Base-by-base conservation (phyloP, 208 protist genomes). In the Leishmania gerbilli region DNA sequence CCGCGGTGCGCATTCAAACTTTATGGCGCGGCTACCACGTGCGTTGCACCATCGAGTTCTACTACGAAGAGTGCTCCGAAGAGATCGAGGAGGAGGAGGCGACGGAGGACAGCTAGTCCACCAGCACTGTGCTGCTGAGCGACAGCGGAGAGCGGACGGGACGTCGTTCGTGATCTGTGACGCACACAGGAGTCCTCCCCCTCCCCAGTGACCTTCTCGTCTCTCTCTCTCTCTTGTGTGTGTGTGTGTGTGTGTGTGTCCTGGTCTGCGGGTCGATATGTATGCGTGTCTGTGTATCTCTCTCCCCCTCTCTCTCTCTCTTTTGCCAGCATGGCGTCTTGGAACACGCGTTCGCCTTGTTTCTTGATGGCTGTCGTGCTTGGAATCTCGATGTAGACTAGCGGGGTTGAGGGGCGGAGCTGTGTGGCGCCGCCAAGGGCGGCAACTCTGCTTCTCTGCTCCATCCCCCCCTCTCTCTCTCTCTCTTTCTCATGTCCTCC, bases 11-110 rank as follows among this genome's bases (percentile, higher is more conserved):
- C 13, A 84, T 93, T 47, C 89, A 95, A 76, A 80, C 84, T n/a
- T 74, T 84, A 17, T 93, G 88, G 91, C 89, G 91, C 56, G 91
- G 91, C 45, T 92, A 87, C 76, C 56, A 68, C 21, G 81, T 85
- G 27, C 89, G 89, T 7, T 78, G 84, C 74, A 58, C 78, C 24
- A 79, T 89, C 40, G 90, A 91, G 74, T 90, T 88, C 77, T 93
- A 88, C 83, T 92, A 90, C 78, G 90, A 95, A 76, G 86, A 89
- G 67, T 92, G 84, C 76, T 79, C 81, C 76, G 84, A 88, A 64
- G 77, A 89, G 78, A 82, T 88, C 0, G 77, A 62, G 1, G 77
- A 79, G 19, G 80, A 83, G 27, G 79, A 72, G 15, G 24, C 49
- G 2, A 49, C 80, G n/a, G 56, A 19, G 24, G 42, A 19, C 11